phyloP scores from a whole-genome alignment of 352 stramenopile genomes.

The Phytophthora europaea region DNA sequence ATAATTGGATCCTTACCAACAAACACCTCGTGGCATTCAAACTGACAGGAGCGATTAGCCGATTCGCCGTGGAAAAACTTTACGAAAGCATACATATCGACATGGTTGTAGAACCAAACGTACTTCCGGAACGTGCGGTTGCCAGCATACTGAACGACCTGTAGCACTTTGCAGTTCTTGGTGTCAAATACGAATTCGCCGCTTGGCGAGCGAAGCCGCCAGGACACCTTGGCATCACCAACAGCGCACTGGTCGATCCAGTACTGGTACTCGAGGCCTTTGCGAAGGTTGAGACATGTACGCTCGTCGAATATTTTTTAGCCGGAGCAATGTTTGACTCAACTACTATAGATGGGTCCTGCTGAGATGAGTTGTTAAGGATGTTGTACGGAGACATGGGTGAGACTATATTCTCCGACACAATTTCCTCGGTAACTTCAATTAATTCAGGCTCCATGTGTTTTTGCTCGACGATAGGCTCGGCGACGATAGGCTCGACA shows the following conservation, averaged over 20 bases:
- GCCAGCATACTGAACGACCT: not conserved
- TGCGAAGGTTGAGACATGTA: too few relatives aligned
- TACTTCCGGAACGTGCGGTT: not conserved
- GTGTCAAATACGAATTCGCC: too few relatives aligned
- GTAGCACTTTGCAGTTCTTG: too few relatives aligned
- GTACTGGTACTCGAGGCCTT: not conserved
- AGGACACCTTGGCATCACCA: not conserved
- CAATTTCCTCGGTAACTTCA: not conserved
- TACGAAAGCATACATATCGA: not conserved
- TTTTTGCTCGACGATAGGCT: not conserved
- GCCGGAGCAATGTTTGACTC: not conserved
- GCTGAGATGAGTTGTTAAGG: not conserved
- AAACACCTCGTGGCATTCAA: conserved; percentile 1
- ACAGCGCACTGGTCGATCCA: too few relatives aligned
- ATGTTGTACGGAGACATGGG: conserved; percentile 1
- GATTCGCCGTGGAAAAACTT: not conserved
- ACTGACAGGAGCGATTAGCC: not conserved
- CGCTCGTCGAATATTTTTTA: not conserved
- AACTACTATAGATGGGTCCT: not conserved
- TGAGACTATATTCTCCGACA: conserved; percentile 1
- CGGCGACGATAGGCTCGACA: not conserved
- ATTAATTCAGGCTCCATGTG: conserved; percentile 1
- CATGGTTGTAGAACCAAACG: not conserved
- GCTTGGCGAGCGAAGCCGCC: too few relatives aligned
- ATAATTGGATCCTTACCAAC: not conserved